These are phyloP conservation scores for Saccharomyces hybrid DNA, from an alignment of 1,139 yeast species.

Conservation along the genomic window DNA sequence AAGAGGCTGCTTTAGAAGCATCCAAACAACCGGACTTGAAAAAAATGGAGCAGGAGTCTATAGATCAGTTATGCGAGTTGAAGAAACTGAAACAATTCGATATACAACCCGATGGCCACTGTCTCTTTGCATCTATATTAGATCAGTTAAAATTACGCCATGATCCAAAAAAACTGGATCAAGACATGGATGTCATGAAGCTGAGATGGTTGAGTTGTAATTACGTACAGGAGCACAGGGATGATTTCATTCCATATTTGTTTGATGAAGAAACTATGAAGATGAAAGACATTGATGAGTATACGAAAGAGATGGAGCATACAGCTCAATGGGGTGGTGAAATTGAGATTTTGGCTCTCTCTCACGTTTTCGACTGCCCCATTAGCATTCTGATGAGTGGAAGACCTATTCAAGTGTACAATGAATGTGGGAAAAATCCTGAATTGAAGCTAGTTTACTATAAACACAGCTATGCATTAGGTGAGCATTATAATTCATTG, in stretches of 20 bases:
- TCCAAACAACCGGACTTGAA: slow-evolving; percentile 56
- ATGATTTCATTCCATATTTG: slow-evolving; percentile 72
- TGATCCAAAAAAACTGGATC: neutral
- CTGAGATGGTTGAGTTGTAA: slow-evolving; percentile 60
- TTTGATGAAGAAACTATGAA: slow-evolving; percentile 67
- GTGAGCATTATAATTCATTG: slow-evolving; percentile 90
- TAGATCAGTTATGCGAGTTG: slow-evolving; percentile 44
- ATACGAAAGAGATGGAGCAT: slow-evolving; percentile 54
- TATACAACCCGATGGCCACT: slow-evolving; percentile 88
- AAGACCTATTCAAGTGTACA: slow-evolving; percentile 51
- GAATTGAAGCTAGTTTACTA: slow-evolving; percentile 71
- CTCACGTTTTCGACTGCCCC: slow-evolving; percentile 59
- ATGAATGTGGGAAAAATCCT: slow-evolving; percentile 43
- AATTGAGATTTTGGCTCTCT: slow-evolving; percentile 75
- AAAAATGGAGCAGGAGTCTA: slow-evolving; percentile 58
- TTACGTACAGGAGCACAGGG: slow-evolving; percentile 54
- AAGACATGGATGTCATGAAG: slow-evolving; percentile 36
- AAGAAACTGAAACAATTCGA: slow-evolving; percentile 49
- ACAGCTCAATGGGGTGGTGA: slow-evolving; percentile 98
- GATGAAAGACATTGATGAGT: slow-evolving; percentile 57
- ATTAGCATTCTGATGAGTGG: slow-evolving; percentile 75
- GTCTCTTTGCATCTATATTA: slow-evolving; percentile 76
- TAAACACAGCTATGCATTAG: slow-evolving; percentile 78
- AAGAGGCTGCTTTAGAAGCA: slow-evolving; percentile 69
- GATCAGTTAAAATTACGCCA: slow-evolving; percentile 64